Conservation (phyloP, 176 grass and related monocot genomes). For the Pontederia paniculata region DNA sequence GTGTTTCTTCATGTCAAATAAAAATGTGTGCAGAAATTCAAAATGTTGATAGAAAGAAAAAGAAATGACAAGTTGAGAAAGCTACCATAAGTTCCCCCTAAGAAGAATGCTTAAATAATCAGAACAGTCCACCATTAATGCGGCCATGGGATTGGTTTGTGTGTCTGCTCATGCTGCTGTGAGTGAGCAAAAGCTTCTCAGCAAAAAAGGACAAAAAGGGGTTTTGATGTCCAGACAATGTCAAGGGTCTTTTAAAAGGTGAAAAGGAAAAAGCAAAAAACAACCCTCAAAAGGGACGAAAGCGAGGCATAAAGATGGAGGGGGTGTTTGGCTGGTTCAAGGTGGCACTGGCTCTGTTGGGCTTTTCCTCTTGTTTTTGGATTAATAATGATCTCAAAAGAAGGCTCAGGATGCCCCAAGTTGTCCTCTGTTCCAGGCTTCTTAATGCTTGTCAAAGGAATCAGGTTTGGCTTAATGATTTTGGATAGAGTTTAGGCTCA, state of each 20-base stretch:
- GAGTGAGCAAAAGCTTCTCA: constrained; percentile 28
- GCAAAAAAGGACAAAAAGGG: constrained; percentile 49
- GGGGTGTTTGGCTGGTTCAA: constrained; percentile 21
- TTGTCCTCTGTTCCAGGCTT: constrained; percentile 52
- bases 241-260: constrained; percentile 46
- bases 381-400: constrained; percentile 45
- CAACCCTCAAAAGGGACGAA: constrained; percentile 83
- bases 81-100: not conserved
- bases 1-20: too few relatives aligned
- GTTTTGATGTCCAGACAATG: constrained; percentile 58
- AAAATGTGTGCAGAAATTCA: too few relatives aligned
- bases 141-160: constrained; percentile 4
- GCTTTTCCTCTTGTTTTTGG: constrained; percentile 55
- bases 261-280: constrained; percentile 41
- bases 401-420: constrained; percentile 22
- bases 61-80: not conserved
- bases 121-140: not conserved
- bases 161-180: constrained; percentile 11
- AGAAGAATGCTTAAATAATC: too few relatives aligned
- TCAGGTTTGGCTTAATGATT: constrained; percentile 20
- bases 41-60: too few relatives aligned
- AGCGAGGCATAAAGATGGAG: constrained; percentile 39
- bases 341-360: constrained; percentile 39
- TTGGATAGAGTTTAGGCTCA: constrained; percentile 14
- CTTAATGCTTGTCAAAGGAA: constrained; percentile 52